These are phyloP conservation scores for Clathrus columnatus DNA, from an alignment of 768 basidiomycete species.

Conservation along the genomic window DNA sequence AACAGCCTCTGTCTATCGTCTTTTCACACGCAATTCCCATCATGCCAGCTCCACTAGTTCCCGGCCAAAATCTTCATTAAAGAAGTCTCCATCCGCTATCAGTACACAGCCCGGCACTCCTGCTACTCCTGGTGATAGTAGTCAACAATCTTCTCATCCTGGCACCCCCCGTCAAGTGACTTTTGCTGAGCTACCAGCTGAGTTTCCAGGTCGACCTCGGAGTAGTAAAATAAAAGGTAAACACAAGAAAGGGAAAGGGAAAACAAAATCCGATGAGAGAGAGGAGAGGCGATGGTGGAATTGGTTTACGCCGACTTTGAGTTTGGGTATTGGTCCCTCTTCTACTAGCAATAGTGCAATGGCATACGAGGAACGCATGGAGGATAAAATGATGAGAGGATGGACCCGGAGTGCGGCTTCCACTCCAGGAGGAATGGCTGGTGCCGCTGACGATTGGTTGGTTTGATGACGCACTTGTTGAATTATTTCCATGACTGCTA, in stretches of 20 bases:
- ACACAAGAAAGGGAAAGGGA: conserved; percentile 20
- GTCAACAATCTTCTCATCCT: conserved; percentile 50
- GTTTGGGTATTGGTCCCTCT: conserved; percentile 23
- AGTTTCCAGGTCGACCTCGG: conserved; percentile 26
- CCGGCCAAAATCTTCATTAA: conserved; percentile 46
- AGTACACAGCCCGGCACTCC: conserved; percentile 20
- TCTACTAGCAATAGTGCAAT: conserved; percentile 18
- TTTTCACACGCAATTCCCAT: conserved; percentile 55
- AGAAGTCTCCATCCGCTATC: conserved; percentile 27
- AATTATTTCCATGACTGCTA: background rate
- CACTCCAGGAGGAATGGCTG: conserved; percentile 26
- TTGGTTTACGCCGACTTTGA: conserved; percentile 19
- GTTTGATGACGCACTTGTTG: conserved; percentile 22
- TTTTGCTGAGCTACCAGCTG: conserved; percentile 36
- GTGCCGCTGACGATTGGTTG: conserved; percentile 47
- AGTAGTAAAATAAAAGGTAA: conserved; percentile 15
- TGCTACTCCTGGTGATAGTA: conserved; percentile 25
- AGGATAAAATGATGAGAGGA: conserved; percentile 42
- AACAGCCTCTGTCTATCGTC: conserved; percentile 70
- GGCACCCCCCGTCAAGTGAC: conserved; percentile 71
- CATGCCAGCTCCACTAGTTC: conserved; percentile 54
- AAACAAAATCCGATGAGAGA: conserved; percentile 28
- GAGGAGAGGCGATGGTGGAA: conserved; percentile 20
- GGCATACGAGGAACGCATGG: conserved; percentile 38
- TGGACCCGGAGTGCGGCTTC: conserved; percentile 29